Evolutionary conservation across 2,329 filamentous ascomycete species (phyloP).

Genomic region (Phyllosticta ampelicida): DNA sequence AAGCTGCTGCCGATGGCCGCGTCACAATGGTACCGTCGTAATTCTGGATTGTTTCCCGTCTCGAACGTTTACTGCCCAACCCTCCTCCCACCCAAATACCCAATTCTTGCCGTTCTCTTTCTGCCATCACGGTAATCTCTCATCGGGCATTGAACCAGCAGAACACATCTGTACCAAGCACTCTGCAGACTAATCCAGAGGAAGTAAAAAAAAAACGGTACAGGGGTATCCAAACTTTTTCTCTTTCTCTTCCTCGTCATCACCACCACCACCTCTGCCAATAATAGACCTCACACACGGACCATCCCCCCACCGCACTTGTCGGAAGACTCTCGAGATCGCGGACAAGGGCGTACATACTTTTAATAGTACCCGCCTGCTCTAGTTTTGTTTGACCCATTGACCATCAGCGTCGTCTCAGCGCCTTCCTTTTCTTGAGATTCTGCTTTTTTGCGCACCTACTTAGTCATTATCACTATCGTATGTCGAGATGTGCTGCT

Average conservation of each 20-base stretch:
- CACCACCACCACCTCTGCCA: not conserved
- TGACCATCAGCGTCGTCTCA: not conserved
- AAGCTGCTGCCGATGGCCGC: constrained; percentile 21
- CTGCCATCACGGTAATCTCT: not conserved
- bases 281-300: too few species aligned
- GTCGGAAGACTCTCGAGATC: not conserved
- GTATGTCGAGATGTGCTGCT: not conserved
- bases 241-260: not conserved
- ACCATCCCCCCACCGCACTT: not conserved
- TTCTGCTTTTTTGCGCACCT: not conserved
- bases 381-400: not conserved
- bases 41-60: not conserved
- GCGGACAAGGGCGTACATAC: not conserved
- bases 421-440: not conserved
- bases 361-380: not conserved
- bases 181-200: not conserved
- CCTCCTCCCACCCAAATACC: not conserved
- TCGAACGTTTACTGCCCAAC: not conserved
- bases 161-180: not conserved
- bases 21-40: constrained; percentile 13
- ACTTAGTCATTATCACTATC: not conserved
- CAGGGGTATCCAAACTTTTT: not conserved
- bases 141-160: not conserved
- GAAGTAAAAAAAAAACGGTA: not conserved
- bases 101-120: not conserved